Evolutionary conservation across 2,329 filamentous ascomycete species (phyloP).

Genomic region (Claviceps quebecensis): DNA sequence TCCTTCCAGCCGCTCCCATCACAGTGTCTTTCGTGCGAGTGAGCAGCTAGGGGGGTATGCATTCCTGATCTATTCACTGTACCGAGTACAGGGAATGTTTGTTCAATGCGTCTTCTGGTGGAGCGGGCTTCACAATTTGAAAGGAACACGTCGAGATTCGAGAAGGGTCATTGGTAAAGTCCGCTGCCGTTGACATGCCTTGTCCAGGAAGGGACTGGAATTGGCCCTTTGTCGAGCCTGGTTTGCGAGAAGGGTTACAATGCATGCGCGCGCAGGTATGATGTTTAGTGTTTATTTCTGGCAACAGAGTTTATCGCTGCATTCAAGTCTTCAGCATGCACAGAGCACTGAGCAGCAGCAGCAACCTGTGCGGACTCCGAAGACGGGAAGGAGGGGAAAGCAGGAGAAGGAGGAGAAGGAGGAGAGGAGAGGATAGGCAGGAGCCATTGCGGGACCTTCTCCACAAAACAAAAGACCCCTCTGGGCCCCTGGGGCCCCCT

Average conservation of each 20-base stretch:
- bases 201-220: not conserved
- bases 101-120: not conserved
- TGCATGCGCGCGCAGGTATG: not conserved
- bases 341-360: not conserved
- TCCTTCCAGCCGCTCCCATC: not conserved
- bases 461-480: too few species aligned
- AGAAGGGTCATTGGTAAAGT: not conserved
- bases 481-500: too few species aligned
- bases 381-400: not conserved
- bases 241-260: not conserved
- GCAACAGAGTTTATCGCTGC: not conserved
- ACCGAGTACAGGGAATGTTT: not conserved
- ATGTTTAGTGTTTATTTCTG: not conserved
- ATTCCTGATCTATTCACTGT: not conserved
- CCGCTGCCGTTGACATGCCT: not conserved
- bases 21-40: not conserved
- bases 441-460: too few species aligned
- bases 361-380: not conserved
- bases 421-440: not conserved
- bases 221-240: slow-evolving; percentile 1
- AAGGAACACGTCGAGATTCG: not conserved
- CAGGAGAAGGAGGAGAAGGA: not conserved
- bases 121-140: not conserved
- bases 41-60: too few species aligned
- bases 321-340: not conserved